Evolutionary conservation across 2,329 filamentous ascomycete genomes (phyloP).

Genomic region (Cladophialophora carrionii): DNA sequence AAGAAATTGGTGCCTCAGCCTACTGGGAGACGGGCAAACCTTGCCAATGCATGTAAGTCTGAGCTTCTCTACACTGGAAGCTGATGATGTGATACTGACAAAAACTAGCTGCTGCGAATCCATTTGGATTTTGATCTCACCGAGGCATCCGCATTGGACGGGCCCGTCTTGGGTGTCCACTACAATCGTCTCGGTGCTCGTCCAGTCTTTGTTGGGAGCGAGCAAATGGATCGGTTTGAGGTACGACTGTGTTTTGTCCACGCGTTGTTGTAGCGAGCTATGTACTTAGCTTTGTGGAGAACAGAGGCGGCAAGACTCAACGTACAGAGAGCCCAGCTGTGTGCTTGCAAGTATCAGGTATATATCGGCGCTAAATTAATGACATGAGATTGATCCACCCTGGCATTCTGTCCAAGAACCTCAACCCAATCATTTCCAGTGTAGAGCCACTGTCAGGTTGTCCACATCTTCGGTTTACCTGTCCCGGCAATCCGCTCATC

Average conservation of each 20-base stretch:
- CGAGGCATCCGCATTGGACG: neutral
- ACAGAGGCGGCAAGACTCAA: neutral
- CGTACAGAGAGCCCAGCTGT: conserved; percentile 17
- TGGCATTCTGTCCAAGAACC: neutral
- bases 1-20: conserved; percentile 83
- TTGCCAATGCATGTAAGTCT: conserved; percentile 92
- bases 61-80: conserved; percentile 24
- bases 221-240: neutral
- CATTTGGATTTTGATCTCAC: conserved; percentile 29
- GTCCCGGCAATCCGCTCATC: neutral
- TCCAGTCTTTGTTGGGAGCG: neutral
- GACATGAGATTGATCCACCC: conserved; percentile 14
- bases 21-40: conserved; percentile 86
- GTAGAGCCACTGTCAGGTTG: neutral
- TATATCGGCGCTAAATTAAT: conserved; percentile 30
- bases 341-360: conserved; percentile 20
- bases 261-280: conserved; percentile 3
- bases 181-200: neutral
- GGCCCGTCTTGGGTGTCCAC: neutral
- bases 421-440: neutral
- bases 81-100: conserved; percentile 17
- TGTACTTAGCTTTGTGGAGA: conserved; percentile 1
- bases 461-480: neutral
- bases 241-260: neutral
- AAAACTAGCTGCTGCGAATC: conserved; percentile 29